Base-by-base conservation (phyloP, 2,329 filamentous ascomycete species). In the Xylariaceae sp. region DNA sequence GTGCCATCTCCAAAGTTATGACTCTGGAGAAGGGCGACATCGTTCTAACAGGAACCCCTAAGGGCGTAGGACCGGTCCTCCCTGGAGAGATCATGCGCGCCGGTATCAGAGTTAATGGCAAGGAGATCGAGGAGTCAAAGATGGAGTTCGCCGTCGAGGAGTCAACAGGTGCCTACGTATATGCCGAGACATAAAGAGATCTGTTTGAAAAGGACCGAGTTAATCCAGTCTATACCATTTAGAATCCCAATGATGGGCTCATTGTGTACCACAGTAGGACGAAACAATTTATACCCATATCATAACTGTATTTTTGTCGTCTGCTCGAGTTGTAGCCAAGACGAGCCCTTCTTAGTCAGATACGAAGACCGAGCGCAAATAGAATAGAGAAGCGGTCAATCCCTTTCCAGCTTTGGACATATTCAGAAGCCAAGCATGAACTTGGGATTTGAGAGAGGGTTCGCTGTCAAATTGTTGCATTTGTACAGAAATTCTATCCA, bases 1-100 rank as follows among this genome's bases (percentile, higher is more conserved):
- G 89, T 69, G 92, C 97, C 78, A 96, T 99, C 71, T 95, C 91
- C 64, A 88, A 88, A 73, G 93, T 98, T 56, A 97, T 98, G 92
- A 92, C 92, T 7, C 81, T 99, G 57, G 89, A 96, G 75, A 86
- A 90, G 69, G 95, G 94, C 45, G 95, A 99, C 75, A 87, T 99
- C 69, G 87, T 99, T 45, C 78, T 99, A 67, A 99, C 95, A n/a
- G 95, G 95, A 16, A 99, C 95, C 47, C 95, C 95, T 46, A 97
- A 97, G 78, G 95, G 95, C 11, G 95, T 99, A 1, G 95, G 95
- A 1, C 82, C 87, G 17, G 92, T 96, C 1, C 85, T 87, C 58
- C 87, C 90, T 1, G 95, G 95, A 2, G 93, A 99, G 76, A 81
- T 94, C 28, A 91, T 99, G 83, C 88, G 83, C 62, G 93, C 91